Evolutionary conservation across 1,139 yeast genomes (phyloP).

Genomic region (Pichia sp.): DNA sequence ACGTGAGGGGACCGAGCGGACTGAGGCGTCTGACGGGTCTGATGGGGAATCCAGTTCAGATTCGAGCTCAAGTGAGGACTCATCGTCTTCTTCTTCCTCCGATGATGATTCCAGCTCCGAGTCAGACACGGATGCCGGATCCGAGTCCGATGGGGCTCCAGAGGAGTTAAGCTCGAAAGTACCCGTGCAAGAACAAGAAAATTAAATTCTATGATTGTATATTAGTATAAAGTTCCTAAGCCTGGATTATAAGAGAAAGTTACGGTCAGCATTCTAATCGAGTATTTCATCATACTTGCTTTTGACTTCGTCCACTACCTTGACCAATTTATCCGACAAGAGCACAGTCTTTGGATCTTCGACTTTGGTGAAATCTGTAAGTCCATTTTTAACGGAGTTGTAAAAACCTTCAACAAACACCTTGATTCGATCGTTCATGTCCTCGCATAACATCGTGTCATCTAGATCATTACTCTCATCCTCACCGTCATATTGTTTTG

Average conservation of each 20-base stretch:
- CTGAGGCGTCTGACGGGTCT: background rate
- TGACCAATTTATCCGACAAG: slow-evolving; percentile 17
- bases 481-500: slow-evolving; percentile 2
- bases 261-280: slow-evolving; percentile 3
- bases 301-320: slow-evolving; percentile 17
- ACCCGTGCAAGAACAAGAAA: background rate
- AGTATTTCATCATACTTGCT: slow-evolving; percentile 20
- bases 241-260: background rate
- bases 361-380: slow-evolving; percentile 53
- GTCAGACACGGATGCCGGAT: slow-evolving; percentile 5
- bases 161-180: slow-evolving; percentile 16
- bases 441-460: slow-evolving; percentile 38
- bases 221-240: background rate
- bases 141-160: slow-evolving; percentile 16
- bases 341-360: slow-evolving; percentile 24
- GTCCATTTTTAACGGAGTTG: slow-evolving; percentile 47
- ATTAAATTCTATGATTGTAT: background rate
- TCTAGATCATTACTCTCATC: slow-evolving; percentile 11
- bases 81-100: background rate
- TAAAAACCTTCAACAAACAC: slow-evolving; percentile 51
- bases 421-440: slow-evolving; percentile 56
- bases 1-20: background rate
- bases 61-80: background rate
- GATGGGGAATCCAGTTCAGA: slow-evolving; percentile 3
- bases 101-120: background rate